Conservation (phyloP, 139 green algal species). For the Chlorella sp. region DNA sequence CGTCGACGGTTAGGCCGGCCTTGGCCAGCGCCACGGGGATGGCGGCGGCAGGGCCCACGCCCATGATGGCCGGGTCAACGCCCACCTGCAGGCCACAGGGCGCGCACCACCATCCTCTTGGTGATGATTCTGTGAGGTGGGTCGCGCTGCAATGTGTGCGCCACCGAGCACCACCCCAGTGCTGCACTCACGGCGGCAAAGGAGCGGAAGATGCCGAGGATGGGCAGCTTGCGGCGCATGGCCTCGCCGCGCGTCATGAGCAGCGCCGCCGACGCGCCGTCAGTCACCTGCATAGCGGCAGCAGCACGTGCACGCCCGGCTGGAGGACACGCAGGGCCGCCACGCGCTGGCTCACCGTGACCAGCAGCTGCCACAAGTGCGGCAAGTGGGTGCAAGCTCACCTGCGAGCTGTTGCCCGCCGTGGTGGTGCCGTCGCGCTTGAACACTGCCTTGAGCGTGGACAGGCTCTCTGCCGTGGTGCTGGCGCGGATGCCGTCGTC, state of each 20-base stretch:
- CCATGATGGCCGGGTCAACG: slow-evolving; percentile 95
- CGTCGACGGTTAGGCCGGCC: slow-evolving; percentile 75
- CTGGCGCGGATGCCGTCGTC: slow-evolving; percentile 91
- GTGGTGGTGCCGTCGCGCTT: slow-evolving; percentile 93
- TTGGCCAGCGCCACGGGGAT: slow-evolving; percentile 85
- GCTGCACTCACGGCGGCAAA: slow-evolving; percentile 19
- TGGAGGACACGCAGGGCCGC: too few relatives aligned
- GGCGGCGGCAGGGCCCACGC: slow-evolving; percentile 89
- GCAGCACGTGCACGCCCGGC: too few relatives aligned
- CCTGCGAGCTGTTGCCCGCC: slow-evolving; percentile 88
- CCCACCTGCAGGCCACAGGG: slow-evolving; percentile 53
- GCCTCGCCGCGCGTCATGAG: slow-evolving; percentile 93
- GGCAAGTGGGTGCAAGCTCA: too few relatives aligned
- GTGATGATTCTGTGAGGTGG: too few relatives aligned
- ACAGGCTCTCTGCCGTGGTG: slow-evolving; percentile 59
- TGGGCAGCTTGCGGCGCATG: slow-evolving; percentile 63
- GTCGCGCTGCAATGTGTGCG: too few relatives aligned
- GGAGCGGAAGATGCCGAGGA: slow-evolving; percentile 77
- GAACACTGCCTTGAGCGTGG: slow-evolving; percentile 79
- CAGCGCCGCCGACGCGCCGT: slow-evolving; percentile 87
- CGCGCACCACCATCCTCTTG: background rate
- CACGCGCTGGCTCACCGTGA: too few relatives aligned
- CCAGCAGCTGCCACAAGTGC: too few relatives aligned
- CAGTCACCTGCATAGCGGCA: slow-evolving; percentile 94
- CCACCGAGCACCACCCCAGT: too few relatives aligned